Evolutionary conservation across 192 early-diverging fungal genomes (phyloP), one percentile per base, ranked within the genome.

Genomic region (Coemansia umbellata): DNA sequence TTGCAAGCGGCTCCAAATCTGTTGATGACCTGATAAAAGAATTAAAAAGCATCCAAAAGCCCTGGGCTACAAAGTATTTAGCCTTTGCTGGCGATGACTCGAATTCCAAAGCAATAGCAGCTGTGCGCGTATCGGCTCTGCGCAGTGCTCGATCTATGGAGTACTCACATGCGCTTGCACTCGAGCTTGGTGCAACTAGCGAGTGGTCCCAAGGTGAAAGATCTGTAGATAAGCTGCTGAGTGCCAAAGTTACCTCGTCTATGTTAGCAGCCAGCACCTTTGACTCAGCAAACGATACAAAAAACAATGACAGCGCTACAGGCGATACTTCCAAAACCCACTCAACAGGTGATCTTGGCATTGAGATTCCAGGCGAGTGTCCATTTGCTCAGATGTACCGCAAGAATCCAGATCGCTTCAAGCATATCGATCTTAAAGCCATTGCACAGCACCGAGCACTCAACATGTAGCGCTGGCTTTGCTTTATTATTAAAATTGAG

Each of bases 311-410:
- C 9, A 36, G 36, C 30, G 55, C 36, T 35, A 24, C 24, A 18
- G 17, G 11, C 2, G n/a, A n/a, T n/a, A n/a, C n/a, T n/a, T n/a
- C n/a, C n/a, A n/a, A n/a, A n/a, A n/a, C n/a, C n/a, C n/a, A n/a
- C n/a, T n/a, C n/a, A n/a, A n/a, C n/a, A n/a, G n/a, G n/a, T n/a
- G n/a, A n/a, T n/a, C n/a, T n/a, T n/a, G n/a, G n/a, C n/a, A n/a
- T n/a, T n/a, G 57, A 55, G 33, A 51, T 74, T 4, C 54, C 58
- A 4, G 51, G 48, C 40, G 70, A 74, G 18, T 74, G 70, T 15
- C 70, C 70, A n/a, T 74, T 74, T 55, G 70, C 70, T 17, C 42
- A 51, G 18, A 74, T 74, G 70, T 74, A 74, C 52, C 70, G 70
- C 26, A 55, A 63, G 18, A 65, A 74, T 24, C 70, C 70, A 2